Conservation (phyloP, 805 yeast species). For the Starmerella floris region DNA sequence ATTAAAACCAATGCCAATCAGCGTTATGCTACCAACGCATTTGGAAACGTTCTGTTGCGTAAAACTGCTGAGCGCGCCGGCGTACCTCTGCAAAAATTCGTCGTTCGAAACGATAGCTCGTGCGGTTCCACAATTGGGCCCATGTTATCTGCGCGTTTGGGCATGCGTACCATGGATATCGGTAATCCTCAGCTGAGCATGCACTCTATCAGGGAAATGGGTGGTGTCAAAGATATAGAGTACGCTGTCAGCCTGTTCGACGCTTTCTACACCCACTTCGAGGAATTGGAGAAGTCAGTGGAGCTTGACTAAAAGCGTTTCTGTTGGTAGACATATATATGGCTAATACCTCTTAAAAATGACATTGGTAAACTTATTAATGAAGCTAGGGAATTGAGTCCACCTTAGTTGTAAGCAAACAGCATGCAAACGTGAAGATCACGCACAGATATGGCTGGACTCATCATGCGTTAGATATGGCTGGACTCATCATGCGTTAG, state of each 20-base stretch:
- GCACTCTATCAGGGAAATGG: slow-evolving; percentile 91
- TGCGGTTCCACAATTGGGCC: slow-evolving; percentile 98
- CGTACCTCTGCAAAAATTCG: slow-evolving; percentile 84
- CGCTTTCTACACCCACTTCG: slow-evolving; percentile 37
- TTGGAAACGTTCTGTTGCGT: slow-evolving; percentile 70
- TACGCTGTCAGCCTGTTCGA: slow-evolving; percentile 48
- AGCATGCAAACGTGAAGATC: no score
- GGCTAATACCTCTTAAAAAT: no score
- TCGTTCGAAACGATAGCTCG: slow-evolving; percentile 83
- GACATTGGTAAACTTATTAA: no score
- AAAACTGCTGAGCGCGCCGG: slow-evolving; percentile 50
- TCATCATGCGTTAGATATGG: no score
- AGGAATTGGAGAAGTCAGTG: slow-evolving; percentile 6
- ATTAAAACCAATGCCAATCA: slow-evolving; percentile 90
- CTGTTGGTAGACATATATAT: no score
- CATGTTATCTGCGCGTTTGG: slow-evolving; percentile 72
- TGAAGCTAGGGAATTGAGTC: not conserved
- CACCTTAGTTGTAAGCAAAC: no score
- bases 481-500: no score
- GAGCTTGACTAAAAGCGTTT: slow-evolving; percentile 7
- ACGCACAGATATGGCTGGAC: no score
- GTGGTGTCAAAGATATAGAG: slow-evolving; percentile 63
- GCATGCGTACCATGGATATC: slow-evolving; percentile 73
- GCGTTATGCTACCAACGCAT: slow-evolving; percentile 85
- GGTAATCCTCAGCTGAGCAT: slow-evolving; percentile 87